Conservation (phyloP, 768 basidiomycete species). For the Hirschioporus abietinus region DNA sequence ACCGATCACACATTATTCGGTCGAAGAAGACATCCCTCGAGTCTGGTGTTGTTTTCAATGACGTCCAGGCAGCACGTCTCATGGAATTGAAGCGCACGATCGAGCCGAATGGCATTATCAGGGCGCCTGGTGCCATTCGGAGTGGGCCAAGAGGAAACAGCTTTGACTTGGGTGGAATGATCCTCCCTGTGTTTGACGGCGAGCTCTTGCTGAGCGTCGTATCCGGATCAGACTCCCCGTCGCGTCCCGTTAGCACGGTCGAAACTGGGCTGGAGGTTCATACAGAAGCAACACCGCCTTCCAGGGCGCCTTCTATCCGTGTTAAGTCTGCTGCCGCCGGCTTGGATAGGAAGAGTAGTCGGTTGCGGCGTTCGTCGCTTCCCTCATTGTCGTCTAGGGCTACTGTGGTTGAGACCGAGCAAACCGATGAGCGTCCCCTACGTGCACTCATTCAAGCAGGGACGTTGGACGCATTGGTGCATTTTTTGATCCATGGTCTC, state of each 20-base stretch:
- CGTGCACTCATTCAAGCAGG: conserved; percentile 77
- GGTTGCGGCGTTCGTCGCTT: conserved; percentile 69
- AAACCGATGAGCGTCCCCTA: conserved; percentile 63
- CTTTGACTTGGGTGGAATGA: conserved; percentile 52
- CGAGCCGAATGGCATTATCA: conserved; percentile 8
- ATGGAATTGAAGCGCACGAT: conserved; percentile 30
- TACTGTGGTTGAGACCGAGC: conserved; percentile 54
- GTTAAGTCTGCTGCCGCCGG: conserved; percentile 67
- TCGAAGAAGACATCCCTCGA: conserved; percentile 64
- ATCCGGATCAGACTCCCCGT: conserved; percentile 44
- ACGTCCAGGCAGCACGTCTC: conserved; percentile 52
- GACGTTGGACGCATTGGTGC: conserved; percentile 67
- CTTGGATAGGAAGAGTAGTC: conserved; percentile 71
- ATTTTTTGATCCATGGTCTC: conserved; percentile 71
- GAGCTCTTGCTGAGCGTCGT: conserved; percentile 71
- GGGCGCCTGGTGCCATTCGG: conserved; percentile 30
- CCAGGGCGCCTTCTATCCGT: conserved; percentile 69
- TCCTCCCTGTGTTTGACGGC: conserved; percentile 70
- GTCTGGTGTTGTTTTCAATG: conserved; percentile 41
- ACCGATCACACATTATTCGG: conserved; percentile 58
- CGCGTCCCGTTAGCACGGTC: conserved; percentile 66
- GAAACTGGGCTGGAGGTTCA: conserved; percentile 23
- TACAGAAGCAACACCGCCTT: conserved; percentile 33
- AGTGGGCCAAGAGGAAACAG: not conserved
- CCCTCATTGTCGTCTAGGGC: conserved; percentile 67